Base-by-base conservation (phyloP, 371 early-diverging fungal genomes). In the Coemansia sp. region DNA sequence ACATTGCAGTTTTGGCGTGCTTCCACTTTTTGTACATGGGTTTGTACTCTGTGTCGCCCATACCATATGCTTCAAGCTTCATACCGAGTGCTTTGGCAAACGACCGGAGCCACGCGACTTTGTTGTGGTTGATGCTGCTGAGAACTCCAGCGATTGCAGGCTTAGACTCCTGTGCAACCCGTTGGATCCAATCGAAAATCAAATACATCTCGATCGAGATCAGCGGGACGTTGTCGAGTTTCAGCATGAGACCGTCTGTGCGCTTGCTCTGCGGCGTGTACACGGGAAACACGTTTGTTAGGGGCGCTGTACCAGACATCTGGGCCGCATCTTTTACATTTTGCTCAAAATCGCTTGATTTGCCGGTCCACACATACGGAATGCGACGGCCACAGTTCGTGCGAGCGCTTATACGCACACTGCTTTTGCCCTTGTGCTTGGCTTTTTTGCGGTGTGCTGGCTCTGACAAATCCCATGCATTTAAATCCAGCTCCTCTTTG, bases 311-410 rank as follows among this genome's bases (percentile, higher is more conserved):
- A 11, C 54, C 66, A 3, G 37, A 31, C 16, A 58, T 24, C 10
- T 21, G 45, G 10, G 50, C 59, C n/a, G 58, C 29, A 14, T 57
- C 66, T 11, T 21, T 26, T 8, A 21, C 34, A 22, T 37, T 52
- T 14, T 13, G 37, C 47, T 4, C 16, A 4, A 37, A 39, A 14
- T 29, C 62, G 6, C 31, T n/a, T 2, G 48, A 31, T 13, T 45
- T 2, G n/a, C 74, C 74, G 2, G 58, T 45, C 66, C 74, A 71
- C 26, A 73, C 72, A n/a, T 47, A 63, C 21, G 71, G 71, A 16
- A 71, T 40, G 14, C 8, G 21, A 21, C 40, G 37, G 5, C 42
- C 42, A 11, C 27, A 16, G 7, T 27, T 56, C 8, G 34, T n/a
- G n/a, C 27, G 39, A 10, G 39, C 37, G 24, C 7, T 10, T 13